A percentile compares a stretch with the other conserved stretches of the same genome.
Evolutionary conservation across 1,284 basidiomycete species (phyloP).

Genomic region (Fomes fomentarius): DNA sequence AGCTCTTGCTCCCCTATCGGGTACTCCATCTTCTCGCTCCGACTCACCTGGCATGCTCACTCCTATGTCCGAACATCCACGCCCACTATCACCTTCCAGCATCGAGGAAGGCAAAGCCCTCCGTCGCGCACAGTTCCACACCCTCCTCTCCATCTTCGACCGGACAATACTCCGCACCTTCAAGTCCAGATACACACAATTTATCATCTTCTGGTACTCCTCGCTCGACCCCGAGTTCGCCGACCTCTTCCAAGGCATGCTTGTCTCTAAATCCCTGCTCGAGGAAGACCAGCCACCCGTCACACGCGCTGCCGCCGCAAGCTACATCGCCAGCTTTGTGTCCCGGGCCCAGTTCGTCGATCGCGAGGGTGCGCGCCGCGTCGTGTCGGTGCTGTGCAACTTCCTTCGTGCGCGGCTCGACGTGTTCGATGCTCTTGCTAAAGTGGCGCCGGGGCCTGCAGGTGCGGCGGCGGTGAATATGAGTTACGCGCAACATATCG

Average conservation of each 20-base stretch:
- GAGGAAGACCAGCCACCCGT: constrained; percentile 63
- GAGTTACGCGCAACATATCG: constrained; percentile 54
- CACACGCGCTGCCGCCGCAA: constrained; percentile 87
- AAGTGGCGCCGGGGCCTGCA: constrained; percentile 23
- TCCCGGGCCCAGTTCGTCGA: constrained; percentile 90
- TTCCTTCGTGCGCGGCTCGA: constrained; percentile 82
- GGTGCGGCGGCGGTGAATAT: constrained; percentile 41
- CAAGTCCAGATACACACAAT: constrained; percentile 97
- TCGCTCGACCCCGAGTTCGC: constrained; percentile 89
- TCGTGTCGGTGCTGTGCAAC: constrained; percentile 83
- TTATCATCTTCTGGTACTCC: constrained; percentile 94
- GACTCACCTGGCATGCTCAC: constrained; percentile 19
- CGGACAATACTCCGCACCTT: constrained; percentile 93
- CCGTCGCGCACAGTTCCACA: constrained; percentile 75
- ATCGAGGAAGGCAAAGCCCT: constrained; percentile 40
- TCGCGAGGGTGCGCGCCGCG: constrained; percentile 72
- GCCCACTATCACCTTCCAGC: constrained; percentile 28
- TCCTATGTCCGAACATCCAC: constrained; percentile 8
- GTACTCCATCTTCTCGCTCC: constrained; percentile 31
- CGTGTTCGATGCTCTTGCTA: constrained; percentile 58
- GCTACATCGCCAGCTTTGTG: constrained; percentile 93
- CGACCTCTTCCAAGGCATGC: constrained; percentile 92
- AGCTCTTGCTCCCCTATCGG: constrained; percentile 22
- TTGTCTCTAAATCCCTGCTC: constrained; percentile 88
- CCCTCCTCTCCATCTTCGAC: constrained; percentile 91